Conservation (phyloP, 2,329 filamentous ascomycete species). For the Ophiostoma pallidulum region DNA sequence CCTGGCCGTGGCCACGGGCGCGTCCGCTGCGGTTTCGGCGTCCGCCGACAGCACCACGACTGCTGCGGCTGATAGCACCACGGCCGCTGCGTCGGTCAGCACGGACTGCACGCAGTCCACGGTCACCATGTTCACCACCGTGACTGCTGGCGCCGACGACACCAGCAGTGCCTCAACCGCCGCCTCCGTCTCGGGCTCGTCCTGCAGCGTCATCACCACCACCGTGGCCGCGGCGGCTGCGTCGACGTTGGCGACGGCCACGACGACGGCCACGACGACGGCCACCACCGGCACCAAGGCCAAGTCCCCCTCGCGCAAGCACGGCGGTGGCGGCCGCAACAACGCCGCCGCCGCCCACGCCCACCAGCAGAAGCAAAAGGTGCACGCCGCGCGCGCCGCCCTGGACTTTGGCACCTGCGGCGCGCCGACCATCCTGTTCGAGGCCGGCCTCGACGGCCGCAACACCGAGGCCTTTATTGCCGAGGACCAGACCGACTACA, state of each 20-base stretch:
- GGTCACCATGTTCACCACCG: conserved; percentile 14
- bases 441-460: conserved; percentile 34
- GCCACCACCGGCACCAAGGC: conserved; percentile 16
- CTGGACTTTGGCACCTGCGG: conserved; percentile 31
- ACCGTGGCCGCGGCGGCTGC: conserved; percentile 13
- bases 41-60: conserved; percentile 13
- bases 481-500: conserved; percentile 31
- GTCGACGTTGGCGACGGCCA: too few relatives aligned
- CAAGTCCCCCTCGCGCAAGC: neutral
- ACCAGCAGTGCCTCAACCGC: too few relatives aligned
- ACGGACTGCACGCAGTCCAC: neutral
- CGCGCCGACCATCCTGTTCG: conserved; percentile 34
- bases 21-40: conserved; percentile 1
- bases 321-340: conserved; percentile 7
- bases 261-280: conserved; percentile 12
- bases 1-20: conserved; percentile 16
- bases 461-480: conserved; percentile 33
- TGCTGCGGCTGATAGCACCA: conserved; percentile 1
- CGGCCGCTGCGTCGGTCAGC: neutral
- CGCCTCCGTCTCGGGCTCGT: conserved; percentile 13
- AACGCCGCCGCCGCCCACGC: conserved; percentile 30
- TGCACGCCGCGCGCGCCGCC: conserved; percentile 1
- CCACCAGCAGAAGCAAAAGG: too few relatives aligned
- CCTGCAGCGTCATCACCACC: conserved; percentile 13
- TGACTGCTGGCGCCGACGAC: conserved; percentile 2